Evolutionary conservation across 768 basidiomycete species (phyloP).

Genomic region (Pulveroboletus sp.): DNA sequence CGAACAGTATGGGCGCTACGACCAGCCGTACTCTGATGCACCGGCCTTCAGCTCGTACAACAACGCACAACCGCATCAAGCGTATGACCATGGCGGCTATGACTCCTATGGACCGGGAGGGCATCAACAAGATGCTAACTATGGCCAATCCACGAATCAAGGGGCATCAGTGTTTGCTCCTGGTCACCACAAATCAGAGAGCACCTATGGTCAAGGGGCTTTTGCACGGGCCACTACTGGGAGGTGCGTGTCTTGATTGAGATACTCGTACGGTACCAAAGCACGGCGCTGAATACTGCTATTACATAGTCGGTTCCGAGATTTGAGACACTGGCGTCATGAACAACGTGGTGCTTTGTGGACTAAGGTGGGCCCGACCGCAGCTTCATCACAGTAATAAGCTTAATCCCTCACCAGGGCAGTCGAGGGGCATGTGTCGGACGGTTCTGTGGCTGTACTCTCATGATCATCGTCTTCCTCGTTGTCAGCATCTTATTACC

Average conservation of each 20-base stretch:
- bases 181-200: conserved; percentile 28
- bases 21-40: conserved; percentile 32
- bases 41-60: conserved; percentile 45
- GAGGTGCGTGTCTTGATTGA: conserved; percentile 25
- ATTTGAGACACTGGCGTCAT: conserved; percentile 48
- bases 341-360: conserved; percentile 62
- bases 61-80: conserved; percentile 40
- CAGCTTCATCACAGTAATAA: neutral
- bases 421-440: conserved; percentile 55
- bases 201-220: conserved; percentile 38
- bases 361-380: conserved; percentile 46
- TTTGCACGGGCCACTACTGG: conserved; percentile 33
- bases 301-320: conserved; percentile 19
- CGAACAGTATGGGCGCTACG: conserved; percentile 28
- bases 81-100: conserved; percentile 48
- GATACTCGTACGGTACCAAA: neutral
- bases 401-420: conserved; percentile 39
- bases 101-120: conserved; percentile 23
- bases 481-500: conserved; percentile 61
- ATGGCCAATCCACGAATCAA: conserved; percentile 13
- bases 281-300: conserved; percentile 2
- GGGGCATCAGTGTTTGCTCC: conserved; percentile 10
- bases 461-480: conserved; percentile 62
- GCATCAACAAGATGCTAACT: conserved; percentile 37
- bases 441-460: conserved; percentile 71